Evolutionary conservation across 2,329 filamentous ascomycete species (phyloP).

Genomic region (Tolypocladium nubicola): DNA sequence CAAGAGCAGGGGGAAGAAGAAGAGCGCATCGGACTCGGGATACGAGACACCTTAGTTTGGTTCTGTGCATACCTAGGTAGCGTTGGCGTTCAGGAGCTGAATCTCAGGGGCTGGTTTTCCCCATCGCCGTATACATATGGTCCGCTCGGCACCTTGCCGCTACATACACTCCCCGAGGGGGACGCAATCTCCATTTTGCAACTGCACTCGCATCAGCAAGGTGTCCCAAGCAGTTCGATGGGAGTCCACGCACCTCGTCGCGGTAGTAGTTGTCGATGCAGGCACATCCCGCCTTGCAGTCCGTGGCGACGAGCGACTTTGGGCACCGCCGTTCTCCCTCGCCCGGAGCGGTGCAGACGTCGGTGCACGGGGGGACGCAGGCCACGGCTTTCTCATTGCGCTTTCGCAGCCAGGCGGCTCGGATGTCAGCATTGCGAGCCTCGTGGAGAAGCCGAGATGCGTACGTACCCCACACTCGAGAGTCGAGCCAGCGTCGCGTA

Average conservation of each 20-base stretch:
- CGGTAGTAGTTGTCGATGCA: background rate
- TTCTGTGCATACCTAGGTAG: background rate
- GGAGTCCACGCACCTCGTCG: background rate
- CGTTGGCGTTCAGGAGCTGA: background rate
- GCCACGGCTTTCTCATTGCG: background rate
- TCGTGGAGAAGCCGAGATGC: background rate
- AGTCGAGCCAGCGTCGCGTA: background rate
- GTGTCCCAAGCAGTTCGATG: too few species aligned
- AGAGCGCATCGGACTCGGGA: conserved; percentile 21
- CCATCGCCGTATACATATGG: background rate
- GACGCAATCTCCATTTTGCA: background rate
- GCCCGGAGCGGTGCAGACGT: background rate
- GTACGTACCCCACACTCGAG: background rate
- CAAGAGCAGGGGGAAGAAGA: conserved; percentile 4
- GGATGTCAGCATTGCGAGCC: background rate
- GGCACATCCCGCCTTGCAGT: background rate
- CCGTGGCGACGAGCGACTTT: background rate
- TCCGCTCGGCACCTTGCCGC: background rate
- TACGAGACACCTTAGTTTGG: conserved; percentile 16
- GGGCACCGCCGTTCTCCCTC: background rate
- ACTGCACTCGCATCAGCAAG: background rate
- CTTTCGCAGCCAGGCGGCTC: background rate
- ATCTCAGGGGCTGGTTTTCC: background rate
- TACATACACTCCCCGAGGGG: background rate
- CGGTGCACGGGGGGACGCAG: background rate